phyloP scores from a whole-genome alignment of 2,329 filamentous ascomycete species.

The Neopestalotiopsis sp. region DNA sequence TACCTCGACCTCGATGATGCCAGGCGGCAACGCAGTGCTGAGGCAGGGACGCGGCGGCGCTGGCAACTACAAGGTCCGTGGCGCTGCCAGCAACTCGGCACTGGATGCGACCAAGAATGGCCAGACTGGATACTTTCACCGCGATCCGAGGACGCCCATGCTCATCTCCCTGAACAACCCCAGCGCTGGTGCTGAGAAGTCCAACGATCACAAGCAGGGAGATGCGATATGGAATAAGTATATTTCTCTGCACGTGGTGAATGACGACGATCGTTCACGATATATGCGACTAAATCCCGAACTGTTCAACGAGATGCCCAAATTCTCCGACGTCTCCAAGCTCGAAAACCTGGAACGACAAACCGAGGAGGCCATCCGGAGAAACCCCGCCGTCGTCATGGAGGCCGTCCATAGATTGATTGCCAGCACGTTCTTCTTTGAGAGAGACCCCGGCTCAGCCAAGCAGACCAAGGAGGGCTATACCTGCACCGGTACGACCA shows the following conservation, averaged over 20 bases:
- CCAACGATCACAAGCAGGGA: slow-evolving; percentile 30
- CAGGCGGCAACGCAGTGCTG: slow-evolving; percentile 27
- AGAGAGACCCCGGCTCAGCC: slow-evolving; percentile 33
- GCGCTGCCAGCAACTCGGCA: slow-evolving; percentile 33
- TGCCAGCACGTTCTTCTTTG: slow-evolving; percentile 39
- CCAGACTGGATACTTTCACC: slow-evolving; percentile 33
- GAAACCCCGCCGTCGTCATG: slow-evolving; percentile 29
- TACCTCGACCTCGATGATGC: slow-evolving; percentile 8
- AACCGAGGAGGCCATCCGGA: slow-evolving; percentile 29
- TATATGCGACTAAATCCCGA: slow-evolving; percentile 37
- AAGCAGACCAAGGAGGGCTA: slow-evolving; percentile 33
- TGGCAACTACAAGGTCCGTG: slow-evolving; percentile 35
- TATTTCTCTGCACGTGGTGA: slow-evolving; percentile 24
- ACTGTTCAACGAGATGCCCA: slow-evolving; percentile 31
- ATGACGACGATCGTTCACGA: slow-evolving; percentile 24
- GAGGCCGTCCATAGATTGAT: slow-evolving; percentile 37
- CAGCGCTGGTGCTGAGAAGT: slow-evolving; percentile 29
- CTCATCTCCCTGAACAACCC: slow-evolving; percentile 35
- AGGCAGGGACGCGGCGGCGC: slow-evolving; percentile 34
- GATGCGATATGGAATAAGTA: slow-evolving; percentile 33
- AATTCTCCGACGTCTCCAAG: slow-evolving; percentile 33
- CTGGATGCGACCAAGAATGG: slow-evolving; percentile 21
- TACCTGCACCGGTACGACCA: slow-evolving; percentile 33
- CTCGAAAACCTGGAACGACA: slow-evolving; percentile 33
- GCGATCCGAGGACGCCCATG: slow-evolving; percentile 35